Evolutionary conservation across 1,284 basidiomycete genomes (phyloP).

Genomic region (Microbotryum saponariae): DNA sequence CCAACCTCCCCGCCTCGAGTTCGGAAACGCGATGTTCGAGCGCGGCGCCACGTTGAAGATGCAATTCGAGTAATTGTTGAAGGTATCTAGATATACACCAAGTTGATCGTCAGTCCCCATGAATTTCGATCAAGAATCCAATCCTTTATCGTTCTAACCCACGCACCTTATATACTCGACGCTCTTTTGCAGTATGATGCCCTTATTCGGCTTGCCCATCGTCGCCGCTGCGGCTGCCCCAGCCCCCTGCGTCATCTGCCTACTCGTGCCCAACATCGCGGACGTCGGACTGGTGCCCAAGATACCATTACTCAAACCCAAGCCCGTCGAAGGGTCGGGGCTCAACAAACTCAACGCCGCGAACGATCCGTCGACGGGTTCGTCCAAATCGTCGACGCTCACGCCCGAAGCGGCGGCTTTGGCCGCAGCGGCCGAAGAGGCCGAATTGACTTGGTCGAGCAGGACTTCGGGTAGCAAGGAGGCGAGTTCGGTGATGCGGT

Average conservation of each 20-base stretch:
- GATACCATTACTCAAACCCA: background rate
- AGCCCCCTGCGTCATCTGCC: background rate
- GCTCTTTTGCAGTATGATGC: conserved; percentile 76
- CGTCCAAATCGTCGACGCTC: conserved; percentile 2
- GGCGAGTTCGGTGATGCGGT: conserved; percentile 81
- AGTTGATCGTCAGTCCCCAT: background rate
- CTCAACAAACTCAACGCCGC: conserved; percentile 18
- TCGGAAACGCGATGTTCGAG: conserved; percentile 48
- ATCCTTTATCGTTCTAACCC: background rate
- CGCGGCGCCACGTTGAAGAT: conserved; percentile 64
- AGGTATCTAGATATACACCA: conserved; percentile 51
- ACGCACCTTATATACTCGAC: conserved; percentile 73
- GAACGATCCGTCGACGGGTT: background rate
- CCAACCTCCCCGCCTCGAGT: background rate
- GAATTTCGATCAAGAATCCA: background rate
- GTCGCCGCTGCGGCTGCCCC: conserved; percentile 9
- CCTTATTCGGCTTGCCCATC: conserved; percentile 72
- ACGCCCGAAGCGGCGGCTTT: background rate
- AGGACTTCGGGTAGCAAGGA: conserved; percentile 67
- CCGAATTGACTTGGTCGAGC: conserved; percentile 32
- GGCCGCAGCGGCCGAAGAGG: background rate
- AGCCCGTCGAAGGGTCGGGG: background rate
- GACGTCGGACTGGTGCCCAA: conserved; percentile 10
- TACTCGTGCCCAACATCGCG: background rate
- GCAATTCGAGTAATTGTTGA: conserved; percentile 69